These are phyloP conservation scores for Chrysophaeum taylorii DNA, from an alignment of 352 stramenopile genomes.

Conservation along the genomic window DNA sequence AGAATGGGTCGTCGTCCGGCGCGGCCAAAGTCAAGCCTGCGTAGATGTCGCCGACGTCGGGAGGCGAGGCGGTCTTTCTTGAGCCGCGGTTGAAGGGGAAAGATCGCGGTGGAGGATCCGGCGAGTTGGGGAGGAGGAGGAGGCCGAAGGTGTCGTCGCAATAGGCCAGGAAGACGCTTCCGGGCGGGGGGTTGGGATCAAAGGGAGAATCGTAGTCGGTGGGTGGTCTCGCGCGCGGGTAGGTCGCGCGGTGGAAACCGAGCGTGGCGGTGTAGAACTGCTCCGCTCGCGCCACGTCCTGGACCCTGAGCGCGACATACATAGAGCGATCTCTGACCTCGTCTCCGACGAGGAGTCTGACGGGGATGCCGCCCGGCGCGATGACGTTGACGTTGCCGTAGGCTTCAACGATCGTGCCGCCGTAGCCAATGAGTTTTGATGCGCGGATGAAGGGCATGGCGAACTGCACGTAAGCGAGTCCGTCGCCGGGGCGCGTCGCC, in stretches of 20 bases:
- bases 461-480: constrained; percentile 1
- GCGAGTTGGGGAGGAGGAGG: constrained; percentile 5
- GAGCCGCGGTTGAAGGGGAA: too few relatives aligned
- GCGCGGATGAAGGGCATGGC: neutral
- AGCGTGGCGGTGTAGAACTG: neutral
- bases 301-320: neutral
- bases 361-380: neutral
- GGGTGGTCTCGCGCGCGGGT: constrained; percentile 1
- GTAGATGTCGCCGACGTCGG: too few relatives aligned
- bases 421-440: neutral
- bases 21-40: too few relatives aligned
- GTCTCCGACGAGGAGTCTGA: constrained; percentile 4
- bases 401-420: neutral
- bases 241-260: neutral
- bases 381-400: neutral
- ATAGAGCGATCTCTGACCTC: neutral
- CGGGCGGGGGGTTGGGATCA: neutral
- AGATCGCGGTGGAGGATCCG: too few relatives aligned
- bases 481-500: neutral
- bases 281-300: neutral
- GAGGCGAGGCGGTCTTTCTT: too few relatives aligned
- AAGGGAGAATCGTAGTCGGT: neutral
- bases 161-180: neutral
- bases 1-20: too few relatives aligned
- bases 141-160: neutral